Evolutionary conservation across 805 yeast species (phyloP).

Genomic region (Vanderwaltozyma verrucispora): DNA sequence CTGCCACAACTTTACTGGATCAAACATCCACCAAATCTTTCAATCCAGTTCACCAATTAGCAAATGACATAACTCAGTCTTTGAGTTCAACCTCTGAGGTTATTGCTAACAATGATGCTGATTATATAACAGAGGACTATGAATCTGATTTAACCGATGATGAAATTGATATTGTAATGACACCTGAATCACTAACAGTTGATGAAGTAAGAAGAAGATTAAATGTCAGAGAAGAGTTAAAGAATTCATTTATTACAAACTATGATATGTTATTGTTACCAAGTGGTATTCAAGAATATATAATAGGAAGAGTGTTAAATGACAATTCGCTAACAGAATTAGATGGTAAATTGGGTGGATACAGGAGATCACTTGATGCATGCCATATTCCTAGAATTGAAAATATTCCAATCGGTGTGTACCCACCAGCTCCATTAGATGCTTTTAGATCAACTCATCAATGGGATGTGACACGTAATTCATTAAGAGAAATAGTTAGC

Average conservation of each 20-base stretch:
- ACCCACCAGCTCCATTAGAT: slow-evolving; percentile 29
- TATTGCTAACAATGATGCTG: background rate
- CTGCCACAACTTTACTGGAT: background rate
- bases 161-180: slow-evolving; percentile 16
- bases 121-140: slow-evolving; percentile 1
- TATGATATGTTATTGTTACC: slow-evolving; percentile 20
- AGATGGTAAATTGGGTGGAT: slow-evolving; percentile 21
- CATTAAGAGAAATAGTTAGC: slow-evolving; percentile 3
- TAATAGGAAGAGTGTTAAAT: slow-evolving; percentile 22
- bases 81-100: too few relatives aligned
- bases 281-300: slow-evolving; percentile 27
- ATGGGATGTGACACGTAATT: slow-evolving; percentile 25
- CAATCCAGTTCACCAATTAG: background rate
- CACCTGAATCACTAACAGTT: slow-evolving; percentile 6
- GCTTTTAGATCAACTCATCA: slow-evolving; percentile 27
- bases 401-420: slow-evolving; percentile 20
- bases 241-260: slow-evolving; percentile 9
- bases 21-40: background rate
- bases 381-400: slow-evolving; percentile 20
- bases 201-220: slow-evolving; percentile 10
- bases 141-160: slow-evolving; percentile 20
- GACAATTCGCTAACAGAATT: slow-evolving; percentile 13
- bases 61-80: background rate
- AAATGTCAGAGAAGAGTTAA: slow-evolving; percentile 6
- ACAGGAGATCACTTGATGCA: slow-evolving; percentile 21